phyloP scores from a whole-genome alignment of 495 filamentous ascomycete genomes.

The Neurospora sp. region DNA sequence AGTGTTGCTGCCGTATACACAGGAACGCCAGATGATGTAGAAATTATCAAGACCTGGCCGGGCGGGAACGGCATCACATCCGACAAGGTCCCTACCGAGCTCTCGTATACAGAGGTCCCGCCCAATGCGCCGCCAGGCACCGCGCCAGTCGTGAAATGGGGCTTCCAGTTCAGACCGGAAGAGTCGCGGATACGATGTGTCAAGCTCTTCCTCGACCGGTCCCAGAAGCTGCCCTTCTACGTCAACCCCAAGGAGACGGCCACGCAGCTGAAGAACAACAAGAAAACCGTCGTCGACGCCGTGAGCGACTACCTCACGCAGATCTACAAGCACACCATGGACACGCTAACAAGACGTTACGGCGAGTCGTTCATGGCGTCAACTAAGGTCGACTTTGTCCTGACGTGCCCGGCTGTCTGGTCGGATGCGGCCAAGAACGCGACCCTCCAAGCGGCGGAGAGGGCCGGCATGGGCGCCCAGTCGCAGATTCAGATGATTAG shows the following conservation, averaged over 20 bases:
- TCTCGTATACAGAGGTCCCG: conserved; percentile 40
- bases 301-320: conserved; percentile 60
- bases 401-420: conserved; percentile 79
- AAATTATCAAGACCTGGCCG: conserved; percentile 76
- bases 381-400: conserved; percentile 54
- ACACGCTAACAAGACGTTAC: conserved; percentile 55
- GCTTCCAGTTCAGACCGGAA: conserved; percentile 67
- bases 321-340: conserved; percentile 63
- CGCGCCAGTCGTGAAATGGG: conserved; percentile 50
- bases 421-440: conserved; percentile 62
- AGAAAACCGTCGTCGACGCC: conserved; percentile 49
- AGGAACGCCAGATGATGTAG: conserved; percentile 63
- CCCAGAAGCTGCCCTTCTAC: conserved; percentile 66
- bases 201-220: conserved; percentile 69
- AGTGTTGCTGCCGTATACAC: conserved; percentile 70
- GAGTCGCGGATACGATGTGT: conserved; percentile 66
- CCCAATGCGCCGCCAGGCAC: conserved; percentile 23
- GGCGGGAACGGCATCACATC: conserved; percentile 64
- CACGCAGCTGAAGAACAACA: conserved; percentile 55
- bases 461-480: conserved; percentile 54
- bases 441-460: conserved; percentile 53
- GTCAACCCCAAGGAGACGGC: conserved; percentile 66
- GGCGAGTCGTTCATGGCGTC: conserved; percentile 51
- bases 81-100: conserved; percentile 57
- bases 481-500: conserved; percentile 57